A percentile compares a stretch with the other conserved stretches of the same genome.
phyloP scores from a whole-genome alignment of 2,329 filamentous ascomycete species.

The Fusarium cyanostomum region DNA sequence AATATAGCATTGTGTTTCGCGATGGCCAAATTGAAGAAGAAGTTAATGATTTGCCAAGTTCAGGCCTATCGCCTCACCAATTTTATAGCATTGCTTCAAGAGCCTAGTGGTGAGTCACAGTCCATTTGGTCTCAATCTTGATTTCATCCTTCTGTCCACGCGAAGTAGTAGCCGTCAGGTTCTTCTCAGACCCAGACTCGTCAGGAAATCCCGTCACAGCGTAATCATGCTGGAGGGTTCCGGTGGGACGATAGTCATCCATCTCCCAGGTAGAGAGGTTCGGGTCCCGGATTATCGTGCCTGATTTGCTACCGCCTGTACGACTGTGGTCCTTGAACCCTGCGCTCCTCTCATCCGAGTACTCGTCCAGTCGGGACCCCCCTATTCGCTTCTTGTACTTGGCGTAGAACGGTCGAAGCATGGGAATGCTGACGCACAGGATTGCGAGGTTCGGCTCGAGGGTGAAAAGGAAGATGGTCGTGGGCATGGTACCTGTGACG shows the following conservation, averaged over 20 bases:
- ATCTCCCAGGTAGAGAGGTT: constrained; percentile 39
- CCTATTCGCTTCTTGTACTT: constrained; percentile 47
- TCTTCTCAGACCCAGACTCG: constrained; percentile 40
- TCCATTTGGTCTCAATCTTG: constrained; percentile 37
- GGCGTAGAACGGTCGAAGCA: constrained; percentile 51
- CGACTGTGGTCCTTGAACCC: constrained; percentile 35
- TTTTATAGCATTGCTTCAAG: constrained; percentile 1
- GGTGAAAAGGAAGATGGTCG: constrained; percentile 52
- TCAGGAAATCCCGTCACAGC: constrained; percentile 22
- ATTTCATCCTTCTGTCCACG: constrained; percentile 25
- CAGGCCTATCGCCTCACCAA: no score
- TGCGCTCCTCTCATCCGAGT: constrained; percentile 32
- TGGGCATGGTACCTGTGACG: constrained; percentile 53
- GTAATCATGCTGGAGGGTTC: constrained; percentile 25
- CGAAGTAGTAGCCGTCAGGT: constrained; percentile 31
- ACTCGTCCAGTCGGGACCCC: constrained; percentile 43
- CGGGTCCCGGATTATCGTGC: constrained; percentile 5
- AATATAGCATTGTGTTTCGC: no score
- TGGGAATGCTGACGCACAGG: constrained; percentile 54
- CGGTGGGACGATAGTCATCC: constrained; percentile 30
- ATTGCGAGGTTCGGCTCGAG: constrained; percentile 54
- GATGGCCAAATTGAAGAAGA: no score
- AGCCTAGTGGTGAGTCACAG: constrained; percentile 28
- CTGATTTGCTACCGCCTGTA: constrained; percentile 17
- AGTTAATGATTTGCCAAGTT: no score